Percentiles rank a stretch among this genome's conserved stretches.
phyloP scores from a whole-genome alignment of 2,329 filamentous ascomycete genomes.

The Trichoderma simmonsii region DNA sequence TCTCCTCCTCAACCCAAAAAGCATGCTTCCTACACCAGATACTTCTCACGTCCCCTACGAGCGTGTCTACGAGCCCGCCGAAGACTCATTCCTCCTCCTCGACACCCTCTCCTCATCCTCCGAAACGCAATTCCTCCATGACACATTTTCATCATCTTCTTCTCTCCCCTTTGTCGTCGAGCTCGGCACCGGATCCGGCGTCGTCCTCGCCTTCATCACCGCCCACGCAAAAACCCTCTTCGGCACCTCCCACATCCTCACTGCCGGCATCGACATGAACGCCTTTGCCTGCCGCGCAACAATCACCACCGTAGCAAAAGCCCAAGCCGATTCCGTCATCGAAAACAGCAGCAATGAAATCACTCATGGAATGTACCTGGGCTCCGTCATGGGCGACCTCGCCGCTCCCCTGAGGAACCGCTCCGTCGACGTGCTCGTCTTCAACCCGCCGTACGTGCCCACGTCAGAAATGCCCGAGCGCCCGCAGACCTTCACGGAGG shows the following conservation, averaged over 20 bases:
- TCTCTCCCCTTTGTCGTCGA: conserved; percentile 63
- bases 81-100: conserved; percentile 91
- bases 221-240: conserved; percentile 73
- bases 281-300: conserved; percentile 77
- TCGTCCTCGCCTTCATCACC: conserved; percentile 84
- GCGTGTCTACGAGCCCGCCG: conserved; percentile 89
- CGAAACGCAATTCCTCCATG: conserved; percentile 66
- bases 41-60: conserved; percentile 89
- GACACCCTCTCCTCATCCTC: conserved; percentile 76
- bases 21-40: conserved; percentile 88
- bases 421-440: conserved; percentile 77
- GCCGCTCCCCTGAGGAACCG: conserved; percentile 55
- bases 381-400: conserved; percentile 69
- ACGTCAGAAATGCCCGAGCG: conserved; percentile 68
- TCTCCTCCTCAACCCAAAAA: neutral
- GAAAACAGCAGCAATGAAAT: neutral
- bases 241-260: conserved; percentile 65
- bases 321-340: conserved; percentile 32
- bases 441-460: conserved; percentile 97
- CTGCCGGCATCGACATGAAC: conserved; percentile 82
- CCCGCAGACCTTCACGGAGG: conserved; percentile 31
- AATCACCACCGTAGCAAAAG: conserved; percentile 60
- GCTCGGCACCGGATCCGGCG: conserved; percentile 85
- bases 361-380: conserved; percentile 56
- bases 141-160: conserved; percentile 52